Evolutionary conservation across 2,329 filamentous ascomycete genomes (phyloP), one percentile per base, ranked within the genome.

Genomic region (Aspergillus tubingensis): DNA sequence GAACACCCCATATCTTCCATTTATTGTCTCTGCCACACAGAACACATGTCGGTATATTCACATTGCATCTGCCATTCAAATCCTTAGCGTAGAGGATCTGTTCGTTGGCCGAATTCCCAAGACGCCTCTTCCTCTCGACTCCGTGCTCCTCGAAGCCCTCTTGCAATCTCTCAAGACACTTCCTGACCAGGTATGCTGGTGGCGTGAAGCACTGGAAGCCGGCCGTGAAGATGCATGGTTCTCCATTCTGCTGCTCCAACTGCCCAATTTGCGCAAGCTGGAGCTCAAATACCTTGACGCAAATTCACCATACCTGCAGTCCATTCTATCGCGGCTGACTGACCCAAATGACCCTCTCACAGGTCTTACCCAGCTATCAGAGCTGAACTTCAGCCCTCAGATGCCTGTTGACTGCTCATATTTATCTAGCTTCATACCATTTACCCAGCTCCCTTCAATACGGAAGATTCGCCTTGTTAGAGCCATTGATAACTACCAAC

Each of bases 121-220:
- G 7, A 13, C 7, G 5, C 4, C 21, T 13, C 23, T 48, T 13
- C 23, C 44, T 13, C 10, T 21, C 3, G 44, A 48, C 13, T 11
- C 21, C 21, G 44, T 48, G 44, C 23, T 27, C 44, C 11, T 48
- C 5, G 21, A 27, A 27, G 23, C 44, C 44, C 44, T 48, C 11
- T 13, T 48, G 44, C 21, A 25, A 27, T 8, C 44, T 11, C 11
- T 13, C 11, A 11, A 48, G 10, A 3, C 23, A 13, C 15, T 19
- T 56, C 58, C 43, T 36, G 44, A 52, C 44, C 32, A 59, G 43
- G 27, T 41, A 48, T 47, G 19, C 23, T 54, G 15, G 52, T 54
- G 38, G 38, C 36, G 52, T 2, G 21, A 48, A 25, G 44, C 23
- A 5, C 44, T 48, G 21, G 21, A 27, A 2, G 21, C 44, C 3